These are phyloP conservation scores for Lactarius vividus DNA, from an alignment of 768 basidiomycete genomes.

Conservation along the genomic window DNA sequence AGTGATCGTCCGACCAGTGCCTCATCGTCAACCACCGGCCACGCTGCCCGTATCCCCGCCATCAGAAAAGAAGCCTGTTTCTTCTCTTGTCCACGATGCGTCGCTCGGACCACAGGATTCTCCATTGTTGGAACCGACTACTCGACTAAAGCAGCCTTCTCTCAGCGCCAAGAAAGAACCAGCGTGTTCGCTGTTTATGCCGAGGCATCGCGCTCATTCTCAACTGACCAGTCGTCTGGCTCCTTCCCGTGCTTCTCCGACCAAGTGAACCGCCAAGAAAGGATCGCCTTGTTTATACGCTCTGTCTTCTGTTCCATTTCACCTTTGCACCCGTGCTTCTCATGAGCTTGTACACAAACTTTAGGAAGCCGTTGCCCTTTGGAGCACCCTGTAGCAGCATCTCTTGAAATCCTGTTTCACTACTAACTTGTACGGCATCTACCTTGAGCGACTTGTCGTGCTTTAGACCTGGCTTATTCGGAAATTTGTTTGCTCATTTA, in stretches of 20 bases:
- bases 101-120: conserved; percentile 17
- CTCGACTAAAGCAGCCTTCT: conserved; percentile 39
- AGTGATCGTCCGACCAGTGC: conserved; percentile 17
- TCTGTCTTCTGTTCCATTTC: conserved; percentile 15
- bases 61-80: conserved; percentile 9
- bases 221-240: conserved; percentile 30
- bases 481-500: conserved; percentile 17
- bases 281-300: conserved; percentile 12
- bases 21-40: conserved; percentile 12
- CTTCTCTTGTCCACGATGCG: conserved; percentile 6
- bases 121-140: conserved; percentile 27
- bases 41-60: conserved; percentile 29
- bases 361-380: conserved; percentile 18
- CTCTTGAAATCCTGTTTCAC: conserved; percentile 13
- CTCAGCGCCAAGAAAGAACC: conserved; percentile 57
- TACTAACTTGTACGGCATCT: conserved; percentile 11
- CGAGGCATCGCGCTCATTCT: conserved; percentile 63
- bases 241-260: conserved; percentile 20
- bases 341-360: conserved; percentile 11
- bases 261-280: conserved; percentile 11
- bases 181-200: conserved; percentile 63
- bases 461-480: conserved; percentile 3
- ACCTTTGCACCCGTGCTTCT: conserved; percentile 23
- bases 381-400: conserved; percentile 13
- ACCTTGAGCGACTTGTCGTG: neutral